These are phyloP conservation scores for Terfezia boudieri DNA, from an alignment of 495 filamentous ascomycete genomes.

Conservation along the genomic window DNA sequence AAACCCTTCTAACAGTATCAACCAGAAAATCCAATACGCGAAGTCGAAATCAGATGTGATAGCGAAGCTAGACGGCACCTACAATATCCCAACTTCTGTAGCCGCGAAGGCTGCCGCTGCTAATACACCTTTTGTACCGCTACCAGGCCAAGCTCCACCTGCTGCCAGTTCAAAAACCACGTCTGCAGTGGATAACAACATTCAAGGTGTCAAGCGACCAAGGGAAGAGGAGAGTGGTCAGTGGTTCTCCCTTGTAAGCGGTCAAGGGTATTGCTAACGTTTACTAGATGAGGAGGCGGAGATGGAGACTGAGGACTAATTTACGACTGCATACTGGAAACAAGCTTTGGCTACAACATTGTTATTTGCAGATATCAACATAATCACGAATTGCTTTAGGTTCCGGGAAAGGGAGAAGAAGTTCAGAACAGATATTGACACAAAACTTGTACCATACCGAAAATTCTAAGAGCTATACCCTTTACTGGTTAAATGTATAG, in stretches of 20 bases:
- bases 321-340: no score
- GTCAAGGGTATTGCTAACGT: neutral
- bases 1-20: neutral
- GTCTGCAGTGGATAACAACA: constrained; percentile 19
- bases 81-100: constrained; percentile 34
- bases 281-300: constrained; percentile 13
- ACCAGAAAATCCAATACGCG: constrained; percentile 67
- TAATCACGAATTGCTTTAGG: no score
- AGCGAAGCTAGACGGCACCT: constrained; percentile 77
- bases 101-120: constrained; percentile 29
- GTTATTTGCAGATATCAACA: no score
- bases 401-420: no score
- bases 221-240: constrained; percentile 47
- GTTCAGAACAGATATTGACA: no score
- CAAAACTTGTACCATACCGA: no score
- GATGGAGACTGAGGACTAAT: constrained; percentile 16
- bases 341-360: no score
- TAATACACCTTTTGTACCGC: constrained; percentile 26
- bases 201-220: constrained; percentile 37
- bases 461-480: no score
- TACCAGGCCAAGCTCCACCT: constrained; percentile 7
- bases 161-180: constrained; percentile 28
- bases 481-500: neutral
- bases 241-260: neutral
- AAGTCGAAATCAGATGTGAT: constrained; percentile 69